Conservation (phyloP, 148 eudicot genomes). For the Diospyros kaki region DNA sequence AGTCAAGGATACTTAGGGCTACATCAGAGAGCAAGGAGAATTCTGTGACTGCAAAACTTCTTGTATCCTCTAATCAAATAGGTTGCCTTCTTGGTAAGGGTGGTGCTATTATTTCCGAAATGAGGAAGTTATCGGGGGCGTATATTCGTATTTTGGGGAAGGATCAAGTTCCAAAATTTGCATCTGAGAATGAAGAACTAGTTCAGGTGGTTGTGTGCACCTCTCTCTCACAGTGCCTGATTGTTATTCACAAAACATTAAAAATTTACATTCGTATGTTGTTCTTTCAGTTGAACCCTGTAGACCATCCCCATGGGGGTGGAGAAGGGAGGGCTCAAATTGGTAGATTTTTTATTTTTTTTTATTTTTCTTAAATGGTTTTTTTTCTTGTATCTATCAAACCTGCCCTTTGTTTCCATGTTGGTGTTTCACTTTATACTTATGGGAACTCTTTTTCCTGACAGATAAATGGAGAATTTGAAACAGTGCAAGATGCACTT, state of each 20-base stretch:
- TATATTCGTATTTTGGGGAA: constrained; percentile 75
- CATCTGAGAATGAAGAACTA: constrained; percentile 81
- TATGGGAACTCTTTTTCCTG: not conserved
- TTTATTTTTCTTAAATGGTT: not conserved
- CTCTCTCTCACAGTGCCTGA: not conserved
- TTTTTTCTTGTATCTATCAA: not conserved
- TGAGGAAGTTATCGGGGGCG: constrained; percentile 92
- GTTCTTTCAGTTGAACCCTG: not conserved
- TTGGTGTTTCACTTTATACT: not conserved
- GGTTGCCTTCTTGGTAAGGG: constrained; percentile 97
- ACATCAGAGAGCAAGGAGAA: constrained; percentile 66
- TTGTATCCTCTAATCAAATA: constrained; percentile 83
- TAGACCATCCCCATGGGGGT: too few species aligned
- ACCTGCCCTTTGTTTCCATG: not conserved
- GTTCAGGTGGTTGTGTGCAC: constrained; percentile 53
- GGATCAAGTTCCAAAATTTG: constrained; percentile 70
- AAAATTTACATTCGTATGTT: not conserved
- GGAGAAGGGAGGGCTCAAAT: too few species aligned
- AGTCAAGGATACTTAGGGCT: constrained; percentile 58
- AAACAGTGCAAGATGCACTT: constrained; percentile 81
- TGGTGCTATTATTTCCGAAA: constrained; percentile 81
- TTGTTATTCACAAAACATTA: not conserved
- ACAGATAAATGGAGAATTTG: constrained; percentile 82
- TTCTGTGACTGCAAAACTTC: constrained; percentile 53
- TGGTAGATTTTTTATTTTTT: too few species aligned